Base-by-base conservation (phyloP, 495 filamentous ascomycete species). In the Margaritispora aquatica region DNA sequence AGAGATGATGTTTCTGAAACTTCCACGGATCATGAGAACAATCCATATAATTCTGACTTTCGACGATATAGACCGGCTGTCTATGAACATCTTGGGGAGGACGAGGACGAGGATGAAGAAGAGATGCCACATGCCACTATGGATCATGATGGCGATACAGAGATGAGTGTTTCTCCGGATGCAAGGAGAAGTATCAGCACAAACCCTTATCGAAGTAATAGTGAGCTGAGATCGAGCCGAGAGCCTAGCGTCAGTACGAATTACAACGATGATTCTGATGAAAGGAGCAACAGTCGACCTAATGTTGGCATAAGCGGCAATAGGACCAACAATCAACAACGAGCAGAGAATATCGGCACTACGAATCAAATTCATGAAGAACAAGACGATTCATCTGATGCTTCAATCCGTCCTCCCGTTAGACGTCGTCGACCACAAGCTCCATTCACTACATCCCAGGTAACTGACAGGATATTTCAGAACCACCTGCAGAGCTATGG, bases 141-240 rank as follows among this genome's bases (percentile, higher is more conserved):
- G 24, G 66, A 69, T 53, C 46, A 31, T 15, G 66, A 69, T 53
- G 66, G 66, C 17, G 66, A 69, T 44, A 65, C 62, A 11, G 66
- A 69, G 21, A 69, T 69, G 66, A 66, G 63, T 41, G 20, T 22
- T 22, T 50, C 47, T 3, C 58, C 66, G 1, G 23, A 48, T 46
- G 48, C 54, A 19, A 49, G 38, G 24, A 47, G 57, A 13, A 31
- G 54, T 29, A 9, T 51, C 22, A 26, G 22, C 47, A 51, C 56
- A 19, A 41, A 55, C 27, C 5, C 26, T 29, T 62, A 54, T 27
- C 46, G 44, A 26, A 36, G 31, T 31, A 10, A 57, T 34, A n/a
- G 21, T 11, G 53, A 56, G 29, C 19, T 11, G 23, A 58, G 55
- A 51, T 54, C 34, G 1, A 55, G 49, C 21, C 50, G 50, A 29